These are phyloP conservation scores for Guyanaporus albipodus DNA, from an alignment of 768 basidiomycete species.

Conservation along the genomic window DNA sequence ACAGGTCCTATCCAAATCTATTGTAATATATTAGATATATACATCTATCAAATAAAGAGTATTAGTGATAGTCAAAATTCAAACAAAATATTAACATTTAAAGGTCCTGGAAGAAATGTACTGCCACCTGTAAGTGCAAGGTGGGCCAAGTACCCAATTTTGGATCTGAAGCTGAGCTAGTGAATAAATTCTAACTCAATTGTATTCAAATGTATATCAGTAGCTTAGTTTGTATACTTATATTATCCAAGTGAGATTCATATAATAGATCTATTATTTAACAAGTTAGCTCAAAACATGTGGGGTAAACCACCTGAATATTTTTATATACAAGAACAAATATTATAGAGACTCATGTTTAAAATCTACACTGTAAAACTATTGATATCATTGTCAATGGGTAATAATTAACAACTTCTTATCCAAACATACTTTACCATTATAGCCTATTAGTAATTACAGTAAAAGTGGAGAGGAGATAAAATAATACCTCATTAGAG, in stretches of 20 bases:
- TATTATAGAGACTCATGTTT: background rate
- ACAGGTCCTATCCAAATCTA: no score
- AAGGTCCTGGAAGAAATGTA: background rate
- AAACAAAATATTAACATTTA: background rate
- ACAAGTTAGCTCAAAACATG: background rate
- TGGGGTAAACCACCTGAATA: background rate
- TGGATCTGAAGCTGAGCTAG: background rate
- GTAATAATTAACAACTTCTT: background rate
- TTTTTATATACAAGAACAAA: background rate
- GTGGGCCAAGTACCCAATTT: background rate
- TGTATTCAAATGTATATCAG: background rate
- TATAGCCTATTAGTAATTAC: background rate
- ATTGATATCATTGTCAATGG: background rate
- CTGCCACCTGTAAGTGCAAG: background rate
- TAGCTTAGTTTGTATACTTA: background rate
- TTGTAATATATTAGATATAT: no score
- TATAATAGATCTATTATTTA: background rate
- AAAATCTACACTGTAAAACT: background rate
- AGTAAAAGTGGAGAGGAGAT: background rate
- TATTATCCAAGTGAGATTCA: background rate
- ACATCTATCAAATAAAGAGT: no score
- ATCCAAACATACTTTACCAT: background rate
- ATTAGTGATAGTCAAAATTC: no score
- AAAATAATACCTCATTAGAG: background rate
- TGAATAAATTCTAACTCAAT: background rate